Evolutionary conservation across 768 basidiomycete genomes (phyloP).

Genomic region (Leccinum truebloodii): DNA sequence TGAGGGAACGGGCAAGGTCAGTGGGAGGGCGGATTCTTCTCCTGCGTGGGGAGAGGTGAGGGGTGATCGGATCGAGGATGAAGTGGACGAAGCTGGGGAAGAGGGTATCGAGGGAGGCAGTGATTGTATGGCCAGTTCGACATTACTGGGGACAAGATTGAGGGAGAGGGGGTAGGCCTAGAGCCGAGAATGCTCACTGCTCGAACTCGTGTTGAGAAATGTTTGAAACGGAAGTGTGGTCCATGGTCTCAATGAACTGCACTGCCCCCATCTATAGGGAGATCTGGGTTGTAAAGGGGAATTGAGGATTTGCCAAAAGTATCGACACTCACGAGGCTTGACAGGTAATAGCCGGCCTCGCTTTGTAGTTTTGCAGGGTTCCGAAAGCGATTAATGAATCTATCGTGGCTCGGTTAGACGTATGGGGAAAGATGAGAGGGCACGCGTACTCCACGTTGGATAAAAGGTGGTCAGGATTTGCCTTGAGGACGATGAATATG

Average conservation of each 20-base stretch:
- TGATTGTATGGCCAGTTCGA: constrained; percentile 59
- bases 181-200: constrained; percentile 41
- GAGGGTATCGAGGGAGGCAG: constrained; percentile 36
- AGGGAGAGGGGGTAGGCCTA: constrained; percentile 3
- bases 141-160: constrained; percentile 41
- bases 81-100: constrained; percentile 33
- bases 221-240: constrained; percentile 90
- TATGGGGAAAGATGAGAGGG: not conserved
- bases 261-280: constrained; percentile 84
- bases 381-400: constrained; percentile 95
- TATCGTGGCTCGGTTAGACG: constrained; percentile 29
- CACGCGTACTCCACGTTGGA: constrained; percentile 89
- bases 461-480: constrained; percentile 91
- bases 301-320: not conserved
- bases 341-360: constrained; percentile 96
- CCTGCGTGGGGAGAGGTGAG: constrained; percentile 60
- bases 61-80: constrained; percentile 39
- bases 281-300: constrained; percentile 9
- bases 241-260: constrained; percentile 98
- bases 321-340: constrained; percentile 71
- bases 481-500: constrained; percentile 90
- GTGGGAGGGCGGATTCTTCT: constrained; percentile 85
- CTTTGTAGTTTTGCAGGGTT: constrained; percentile 88
- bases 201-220: constrained; percentile 96
- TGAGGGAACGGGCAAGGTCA: constrained; percentile 57